Evolutionary conservation across 1,284 basidiomycete genomes (phyloP).

Genomic region (Boletus mariae): DNA sequence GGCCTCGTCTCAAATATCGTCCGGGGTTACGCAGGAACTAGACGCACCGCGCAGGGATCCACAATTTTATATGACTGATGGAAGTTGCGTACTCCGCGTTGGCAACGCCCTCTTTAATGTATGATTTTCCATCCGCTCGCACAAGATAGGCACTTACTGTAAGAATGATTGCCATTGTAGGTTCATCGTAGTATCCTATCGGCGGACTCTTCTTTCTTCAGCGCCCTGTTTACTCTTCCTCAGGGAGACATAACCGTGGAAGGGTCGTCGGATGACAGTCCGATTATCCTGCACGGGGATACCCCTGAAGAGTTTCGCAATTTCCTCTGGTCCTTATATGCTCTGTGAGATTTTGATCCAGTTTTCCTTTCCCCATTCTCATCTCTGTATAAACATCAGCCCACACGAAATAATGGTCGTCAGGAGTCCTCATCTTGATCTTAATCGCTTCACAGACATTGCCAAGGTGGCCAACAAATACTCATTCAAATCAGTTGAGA

Average conservation of each 20-base stretch:
- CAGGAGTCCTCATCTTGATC: slow-evolving; percentile 44
- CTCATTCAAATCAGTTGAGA: slow-evolving; percentile 63
- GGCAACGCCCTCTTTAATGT: slow-evolving; percentile 66
- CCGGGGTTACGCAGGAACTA: slow-evolving; percentile 10
- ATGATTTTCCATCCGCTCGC: slow-evolving; percentile 17
- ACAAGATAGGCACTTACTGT: background rate
- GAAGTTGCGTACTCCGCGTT: slow-evolving; percentile 56
- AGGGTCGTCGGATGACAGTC: slow-evolving; percentile 59
- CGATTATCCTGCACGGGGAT: slow-evolving; percentile 58
- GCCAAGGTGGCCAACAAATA: slow-evolving; percentile 64
- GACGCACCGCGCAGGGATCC: slow-evolving; percentile 30
- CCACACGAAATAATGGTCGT: slow-evolving; percentile 53
- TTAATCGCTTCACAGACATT: slow-evolving; percentile 57
- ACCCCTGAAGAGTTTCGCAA: slow-evolving; percentile 57
- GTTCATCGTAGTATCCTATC: slow-evolving; percentile 63
- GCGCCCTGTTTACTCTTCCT: slow-evolving; percentile 60
- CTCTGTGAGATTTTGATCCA: slow-evolving; percentile 46
- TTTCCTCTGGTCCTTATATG: slow-evolving; percentile 58
- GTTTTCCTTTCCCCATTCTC: slow-evolving; percentile 4
- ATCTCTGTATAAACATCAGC: slow-evolving; percentile 32
- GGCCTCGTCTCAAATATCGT: slow-evolving; percentile 1
- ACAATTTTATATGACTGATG: slow-evolving; percentile 51
- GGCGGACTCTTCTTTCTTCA: slow-evolving; percentile 59
- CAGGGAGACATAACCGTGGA: slow-evolving; percentile 47
- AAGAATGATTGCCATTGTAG: slow-evolving; percentile 32